These are phyloP conservation scores for Lactifluus piperatus DNA, from an alignment of 768 basidiomycete genomes.

Conservation along the genomic window DNA sequence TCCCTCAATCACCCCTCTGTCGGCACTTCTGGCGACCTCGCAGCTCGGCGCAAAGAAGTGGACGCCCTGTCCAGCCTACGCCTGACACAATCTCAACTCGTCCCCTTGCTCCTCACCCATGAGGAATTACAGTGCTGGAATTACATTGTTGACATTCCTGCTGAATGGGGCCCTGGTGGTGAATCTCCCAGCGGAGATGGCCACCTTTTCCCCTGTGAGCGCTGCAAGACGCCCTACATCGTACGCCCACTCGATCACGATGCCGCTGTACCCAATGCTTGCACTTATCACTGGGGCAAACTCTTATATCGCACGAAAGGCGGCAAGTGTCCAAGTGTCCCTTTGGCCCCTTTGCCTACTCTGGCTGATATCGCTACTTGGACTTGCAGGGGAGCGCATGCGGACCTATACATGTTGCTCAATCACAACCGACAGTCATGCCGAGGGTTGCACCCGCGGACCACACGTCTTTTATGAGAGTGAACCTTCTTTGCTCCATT, in stretches of 20 bases:
- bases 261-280: conserved; percentile 48
- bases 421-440: conserved; percentile 42
- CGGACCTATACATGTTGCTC: conserved; percentile 77
- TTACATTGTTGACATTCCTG: conserved; percentile 63
- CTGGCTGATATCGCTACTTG: neutral
- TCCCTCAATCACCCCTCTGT: conserved; percentile 59
- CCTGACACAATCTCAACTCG: conserved; percentile 45
- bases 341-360: neutral
- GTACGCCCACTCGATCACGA: conserved; percentile 30
- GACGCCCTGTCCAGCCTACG: conserved; percentile 32
- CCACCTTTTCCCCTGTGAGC: conserved; percentile 60
- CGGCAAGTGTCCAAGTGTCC: conserved; percentile 46
- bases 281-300: conserved; percentile 80
- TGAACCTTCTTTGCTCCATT: conserved; percentile 54
- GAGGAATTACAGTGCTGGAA: conserved; percentile 57
- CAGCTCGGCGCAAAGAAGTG: conserved; percentile 37
- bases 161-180: conserved; percentile 46
- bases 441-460: conserved; percentile 62
- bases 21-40: conserved; percentile 62
- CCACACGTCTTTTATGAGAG: conserved; percentile 89
- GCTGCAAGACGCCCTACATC: conserved; percentile 64
- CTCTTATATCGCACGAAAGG: conserved; percentile 50
- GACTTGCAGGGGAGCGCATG: conserved; percentile 49
- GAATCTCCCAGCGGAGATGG: conserved; percentile 53
- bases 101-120: conserved; percentile 48